phyloP scores from a whole-genome alignment of 305 asterid species.

The Andrographis paniculata region DNA sequence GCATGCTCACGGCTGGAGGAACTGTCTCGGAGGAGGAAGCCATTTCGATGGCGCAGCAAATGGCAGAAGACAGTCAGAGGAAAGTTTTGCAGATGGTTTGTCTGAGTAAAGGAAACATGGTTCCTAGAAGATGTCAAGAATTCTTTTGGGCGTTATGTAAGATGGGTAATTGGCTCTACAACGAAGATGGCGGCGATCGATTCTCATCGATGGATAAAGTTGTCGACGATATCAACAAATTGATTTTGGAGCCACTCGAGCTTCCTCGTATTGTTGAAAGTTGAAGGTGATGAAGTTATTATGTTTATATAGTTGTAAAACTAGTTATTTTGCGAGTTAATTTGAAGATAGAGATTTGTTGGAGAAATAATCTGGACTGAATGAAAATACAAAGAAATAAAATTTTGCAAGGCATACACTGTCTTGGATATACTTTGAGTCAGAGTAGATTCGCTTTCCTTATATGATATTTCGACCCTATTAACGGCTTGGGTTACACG shows the following conservation, averaged over 20 bases:
- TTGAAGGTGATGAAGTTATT: too few relatives aligned
- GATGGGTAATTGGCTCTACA: slow-evolving; percentile 7
- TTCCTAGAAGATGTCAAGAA: slow-evolving; percentile 18
- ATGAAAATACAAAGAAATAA: too few relatives aligned
- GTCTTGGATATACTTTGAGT: too few relatives aligned
- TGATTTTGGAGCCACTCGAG: neutral
- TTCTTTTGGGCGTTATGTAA: slow-evolving; percentile 20
- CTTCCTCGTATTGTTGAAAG: too few relatives aligned
- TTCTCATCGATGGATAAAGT: neutral
- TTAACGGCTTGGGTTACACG: too few relatives aligned
- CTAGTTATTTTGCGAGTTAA: too few relatives aligned
- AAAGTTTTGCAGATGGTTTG: slow-evolving; percentile 17
- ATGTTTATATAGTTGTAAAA: too few relatives aligned
- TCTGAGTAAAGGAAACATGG: slow-evolving; percentile 15
- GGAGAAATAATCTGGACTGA: too few relatives aligned
- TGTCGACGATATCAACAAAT: neutral
- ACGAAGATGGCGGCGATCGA: slow-evolving; percentile 10
- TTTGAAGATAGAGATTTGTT: too few relatives aligned
- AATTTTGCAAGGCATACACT: too few relatives aligned
- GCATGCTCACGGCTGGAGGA: neutral
- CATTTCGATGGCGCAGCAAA: slow-evolving; percentile 2
- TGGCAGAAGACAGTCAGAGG: slow-evolving; percentile 7
- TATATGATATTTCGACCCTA: too few relatives aligned
- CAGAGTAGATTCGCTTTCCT: too few relatives aligned
- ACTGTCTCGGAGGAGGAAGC: slow-evolving; percentile 12